A percentile compares a stretch with the other conserved stretches of the same genome.
These are phyloP conservation scores for Akanthomyces muscarius DNA, from an alignment of 2,329 filamentous ascomycete species.

Conservation along the genomic window DNA sequence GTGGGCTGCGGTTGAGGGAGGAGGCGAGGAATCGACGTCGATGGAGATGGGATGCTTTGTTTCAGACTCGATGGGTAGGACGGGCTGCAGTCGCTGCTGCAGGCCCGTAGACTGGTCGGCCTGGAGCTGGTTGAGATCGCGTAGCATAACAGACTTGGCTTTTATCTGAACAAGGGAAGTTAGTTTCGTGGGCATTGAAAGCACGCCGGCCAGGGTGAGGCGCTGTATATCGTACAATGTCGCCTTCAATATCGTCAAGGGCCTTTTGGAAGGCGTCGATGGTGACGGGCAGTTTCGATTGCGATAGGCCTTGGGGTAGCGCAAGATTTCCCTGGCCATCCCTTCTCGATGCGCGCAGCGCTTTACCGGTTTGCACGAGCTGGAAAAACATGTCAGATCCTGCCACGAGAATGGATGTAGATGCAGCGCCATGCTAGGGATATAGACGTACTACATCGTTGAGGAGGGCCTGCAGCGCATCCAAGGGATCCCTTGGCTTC, in stretches of 20 bases:
- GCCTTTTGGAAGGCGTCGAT: slow-evolving; percentile 48
- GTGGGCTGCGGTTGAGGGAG: slow-evolving; percentile 4
- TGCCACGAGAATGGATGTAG: neutral
- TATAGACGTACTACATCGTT: slow-evolving; percentile 50
- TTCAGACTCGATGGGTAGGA: slow-evolving; percentile 32
- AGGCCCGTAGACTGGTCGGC: slow-evolving; percentile 25
- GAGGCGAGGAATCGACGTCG: slow-evolving; percentile 35
- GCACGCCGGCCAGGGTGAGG: neutral
- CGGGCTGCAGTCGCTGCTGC: slow-evolving; percentile 21
- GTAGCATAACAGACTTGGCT: slow-evolving; percentile 52
- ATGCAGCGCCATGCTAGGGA: neutral
- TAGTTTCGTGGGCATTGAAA: slow-evolving; percentile 5
- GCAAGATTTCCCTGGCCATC: slow-evolving; percentile 40
- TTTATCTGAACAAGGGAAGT: slow-evolving; percentile 28
- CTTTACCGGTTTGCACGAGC: slow-evolving; percentile 58
- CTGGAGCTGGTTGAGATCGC: slow-evolving; percentile 46
- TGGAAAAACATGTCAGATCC: slow-evolving; percentile 26
- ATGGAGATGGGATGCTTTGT: slow-evolving; percentile 35
- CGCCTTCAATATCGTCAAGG: slow-evolving; percentile 53
- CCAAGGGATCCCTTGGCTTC: slow-evolving; percentile 38
- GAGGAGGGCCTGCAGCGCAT: slow-evolving; percentile 49
- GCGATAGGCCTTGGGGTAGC: slow-evolving; percentile 31
- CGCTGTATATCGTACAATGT: slow-evolving; percentile 44
- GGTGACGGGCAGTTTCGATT: slow-evolving; percentile 44
- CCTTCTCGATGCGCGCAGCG: slow-evolving; percentile 45